Evolutionary conservation across 1,139 yeast species (phyloP).

Genomic region (Debaryomyces udenii): DNA sequence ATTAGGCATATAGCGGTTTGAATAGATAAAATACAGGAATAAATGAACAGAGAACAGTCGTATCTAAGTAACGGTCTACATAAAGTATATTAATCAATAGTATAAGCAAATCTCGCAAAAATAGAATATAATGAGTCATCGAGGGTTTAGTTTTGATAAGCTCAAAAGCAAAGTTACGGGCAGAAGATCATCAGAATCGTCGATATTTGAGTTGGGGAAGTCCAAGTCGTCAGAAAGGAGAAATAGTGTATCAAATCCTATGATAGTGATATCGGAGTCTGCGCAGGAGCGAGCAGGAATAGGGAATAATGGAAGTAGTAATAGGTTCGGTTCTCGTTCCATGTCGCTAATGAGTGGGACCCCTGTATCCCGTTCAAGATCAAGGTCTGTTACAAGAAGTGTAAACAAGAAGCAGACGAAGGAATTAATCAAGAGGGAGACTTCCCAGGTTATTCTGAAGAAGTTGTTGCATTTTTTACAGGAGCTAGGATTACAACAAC

Average conservation of each 20-base stretch:
- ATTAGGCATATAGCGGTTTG: no score
- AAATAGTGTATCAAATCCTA: constrained; percentile 25
- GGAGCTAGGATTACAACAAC: constrained; percentile 47
- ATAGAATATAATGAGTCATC: constrained; percentile 15
- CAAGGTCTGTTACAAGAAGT: constrained; percentile 20
- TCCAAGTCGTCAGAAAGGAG: constrained; percentile 17
- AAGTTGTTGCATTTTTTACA: constrained; percentile 35
- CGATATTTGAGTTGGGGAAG: constrained; percentile 18
- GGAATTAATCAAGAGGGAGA: constrained; percentile 44
- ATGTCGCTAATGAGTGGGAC: constrained; percentile 17
- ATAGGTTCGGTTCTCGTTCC: constrained; percentile 24
- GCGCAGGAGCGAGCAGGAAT: constrained; percentile 2
- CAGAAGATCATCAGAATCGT: constrained; percentile 20
- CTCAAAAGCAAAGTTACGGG: constrained; percentile 23
- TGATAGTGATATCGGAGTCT: constrained; percentile 24
- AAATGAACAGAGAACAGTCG: no score
- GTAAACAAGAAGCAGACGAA: constrained; percentile 36
- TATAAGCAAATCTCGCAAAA: background rate
- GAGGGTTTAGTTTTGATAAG: constrained; percentile 24
- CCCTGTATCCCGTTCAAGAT: constrained; percentile 19
- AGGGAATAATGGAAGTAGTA: background rate
- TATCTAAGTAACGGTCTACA: no score
- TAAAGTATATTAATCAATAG: background rate
- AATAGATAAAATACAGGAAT: no score
- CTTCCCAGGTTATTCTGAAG: constrained; percentile 41